A percentile compares a stretch with the other conserved stretches of the same genome.
These are phyloP conservation scores for Penicillium fuscoglaucum DNA, from an alignment of 2,329 filamentous ascomycete genomes.

Conservation along the genomic window DNA sequence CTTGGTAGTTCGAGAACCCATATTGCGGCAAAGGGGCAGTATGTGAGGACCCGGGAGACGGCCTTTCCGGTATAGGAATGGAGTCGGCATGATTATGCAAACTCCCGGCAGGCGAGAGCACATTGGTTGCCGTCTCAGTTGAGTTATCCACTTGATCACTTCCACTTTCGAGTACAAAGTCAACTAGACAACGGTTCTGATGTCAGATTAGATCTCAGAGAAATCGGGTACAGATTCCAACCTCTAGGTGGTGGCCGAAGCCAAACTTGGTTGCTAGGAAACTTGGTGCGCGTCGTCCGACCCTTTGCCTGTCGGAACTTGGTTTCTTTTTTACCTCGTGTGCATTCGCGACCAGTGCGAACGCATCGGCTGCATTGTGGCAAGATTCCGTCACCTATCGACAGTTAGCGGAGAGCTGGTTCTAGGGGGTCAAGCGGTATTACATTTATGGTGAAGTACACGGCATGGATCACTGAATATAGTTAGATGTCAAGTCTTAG, in stretches of 20 bases:
- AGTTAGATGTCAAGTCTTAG: neutral
- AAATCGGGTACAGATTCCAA: neutral
- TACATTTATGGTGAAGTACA: constrained; percentile 25
- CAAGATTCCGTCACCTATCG: constrained; percentile 19
- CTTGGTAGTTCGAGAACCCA: neutral
- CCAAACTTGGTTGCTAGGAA: constrained; percentile 26
- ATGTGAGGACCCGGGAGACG: constrained; percentile 1
- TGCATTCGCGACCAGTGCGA: constrained; percentile 19
- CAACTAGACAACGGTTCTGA: constrained; percentile 9
- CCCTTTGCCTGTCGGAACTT: constrained; percentile 17
- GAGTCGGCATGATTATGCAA: neutral
- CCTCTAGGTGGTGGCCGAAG: constrained; percentile 24
- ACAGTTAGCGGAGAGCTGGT: neutral
- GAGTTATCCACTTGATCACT: constrained; percentile 15
- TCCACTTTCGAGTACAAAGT: constrained; percentile 24
- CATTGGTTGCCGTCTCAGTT: neutral
- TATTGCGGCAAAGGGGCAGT: neutral
- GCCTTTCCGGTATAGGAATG: neutral
- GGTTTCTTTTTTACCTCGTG: constrained; percentile 12
- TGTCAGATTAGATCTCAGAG: constrained; percentile 8
- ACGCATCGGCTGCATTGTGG: constrained; percentile 24
- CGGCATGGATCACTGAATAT: constrained; percentile 22
- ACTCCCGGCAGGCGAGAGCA: neutral
- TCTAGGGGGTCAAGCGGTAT: neutral
- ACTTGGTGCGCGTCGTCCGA: constrained; percentile 15